phyloP scores from a whole-genome alignment of 2,329 filamentous ascomycete species.

The Trichophyton mentagrophytes region DNA sequence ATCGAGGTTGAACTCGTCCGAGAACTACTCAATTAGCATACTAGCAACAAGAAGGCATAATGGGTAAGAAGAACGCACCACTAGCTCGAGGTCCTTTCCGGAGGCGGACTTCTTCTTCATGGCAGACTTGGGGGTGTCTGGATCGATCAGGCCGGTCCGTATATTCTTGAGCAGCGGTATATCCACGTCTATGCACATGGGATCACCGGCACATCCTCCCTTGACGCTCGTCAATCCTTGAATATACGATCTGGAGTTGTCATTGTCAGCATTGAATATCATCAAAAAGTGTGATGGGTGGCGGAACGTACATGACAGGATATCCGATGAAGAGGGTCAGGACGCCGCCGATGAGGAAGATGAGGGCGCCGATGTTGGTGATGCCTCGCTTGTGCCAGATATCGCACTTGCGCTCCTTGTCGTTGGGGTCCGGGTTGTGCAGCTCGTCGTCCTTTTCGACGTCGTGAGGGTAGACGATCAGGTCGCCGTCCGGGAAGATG shows the following conservation, averaged over 20 bases:
- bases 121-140: slow-evolving; percentile 49
- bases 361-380: slow-evolving; percentile 51
- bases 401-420: slow-evolving; percentile 50
- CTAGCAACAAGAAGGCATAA: background rate
- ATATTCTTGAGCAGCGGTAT: slow-evolving; percentile 47
- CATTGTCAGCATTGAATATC: background rate
- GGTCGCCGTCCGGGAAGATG: slow-evolving; percentile 53
- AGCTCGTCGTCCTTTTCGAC: slow-evolving; percentile 61
- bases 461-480: slow-evolving; percentile 57
- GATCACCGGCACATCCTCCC: slow-evolving; percentile 25
- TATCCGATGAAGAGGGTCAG: slow-evolving; percentile 56
- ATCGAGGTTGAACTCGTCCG: slow-evolving; percentile 57
- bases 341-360: slow-evolving; percentile 47
- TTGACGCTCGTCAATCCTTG: background rate
- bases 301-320: slow-evolving; percentile 49
- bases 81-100: slow-evolving; percentile 50
- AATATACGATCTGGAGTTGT: background rate
- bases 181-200: slow-evolving; percentile 39
- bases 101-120: slow-evolving; percentile 44
- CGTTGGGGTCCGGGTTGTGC: slow-evolving; percentile 56
- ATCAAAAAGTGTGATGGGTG: slow-evolving; percentile 14
- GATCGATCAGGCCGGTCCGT: slow-evolving; percentile 50
- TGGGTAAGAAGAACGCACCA: slow-evolving; percentile 30
- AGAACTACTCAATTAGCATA: slow-evolving; percentile 37
- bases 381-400: slow-evolving; percentile 53